These are phyloP conservation scores for Starmerella kuoi DNA, from an alignment of 805 yeast species.

Conservation along the genomic window DNA sequence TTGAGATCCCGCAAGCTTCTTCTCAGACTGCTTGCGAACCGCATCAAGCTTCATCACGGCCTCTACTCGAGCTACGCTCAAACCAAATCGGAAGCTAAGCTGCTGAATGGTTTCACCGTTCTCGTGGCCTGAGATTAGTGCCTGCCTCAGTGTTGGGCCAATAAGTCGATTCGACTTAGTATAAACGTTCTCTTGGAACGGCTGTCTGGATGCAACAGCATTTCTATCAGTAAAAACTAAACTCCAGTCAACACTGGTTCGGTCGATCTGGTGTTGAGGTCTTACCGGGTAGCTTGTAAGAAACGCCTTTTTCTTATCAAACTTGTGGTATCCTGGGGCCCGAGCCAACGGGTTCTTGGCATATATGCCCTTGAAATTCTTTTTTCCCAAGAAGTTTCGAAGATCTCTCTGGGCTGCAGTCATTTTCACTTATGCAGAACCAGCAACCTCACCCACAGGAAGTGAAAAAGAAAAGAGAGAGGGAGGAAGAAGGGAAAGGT, in stretches of 20 bases:
- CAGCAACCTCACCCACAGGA: too few species aligned
- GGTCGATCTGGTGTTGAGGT: constrained; percentile 23
- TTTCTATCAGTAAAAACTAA: constrained; percentile 22
- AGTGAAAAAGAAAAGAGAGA: too few species aligned
- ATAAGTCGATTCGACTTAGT: constrained; percentile 57
- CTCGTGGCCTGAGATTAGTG: constrained; percentile 46
- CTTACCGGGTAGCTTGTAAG: constrained; percentile 25
- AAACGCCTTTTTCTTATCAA: constrained; percentile 40
- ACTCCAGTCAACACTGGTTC: constrained; percentile 23
- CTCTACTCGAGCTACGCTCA: constrained; percentile 76
- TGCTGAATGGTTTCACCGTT: constrained; percentile 52
- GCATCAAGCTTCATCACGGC: constrained; percentile 63
- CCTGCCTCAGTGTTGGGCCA: constrained; percentile 44
- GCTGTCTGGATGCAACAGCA: constrained; percentile 33
- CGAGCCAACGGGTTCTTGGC: constrained; percentile 54
- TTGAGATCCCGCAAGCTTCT: constrained; percentile 14
- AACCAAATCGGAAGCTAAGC: constrained; percentile 64
- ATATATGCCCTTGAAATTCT: constrained; percentile 72
- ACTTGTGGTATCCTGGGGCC: constrained; percentile 45
- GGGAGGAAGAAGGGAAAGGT: too few species aligned
- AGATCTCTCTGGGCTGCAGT: constrained; percentile 29
- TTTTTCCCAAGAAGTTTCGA: constrained; percentile 70
- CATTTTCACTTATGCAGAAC: too few species aligned
- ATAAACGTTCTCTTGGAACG: constrained; percentile 67
- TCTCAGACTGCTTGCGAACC: constrained; percentile 51